Percentiles rank a stretch among this genome's conserved stretches.
phyloP scores from a whole-genome alignment of 805 yeast species.

The Isabelozyma gotoi region DNA sequence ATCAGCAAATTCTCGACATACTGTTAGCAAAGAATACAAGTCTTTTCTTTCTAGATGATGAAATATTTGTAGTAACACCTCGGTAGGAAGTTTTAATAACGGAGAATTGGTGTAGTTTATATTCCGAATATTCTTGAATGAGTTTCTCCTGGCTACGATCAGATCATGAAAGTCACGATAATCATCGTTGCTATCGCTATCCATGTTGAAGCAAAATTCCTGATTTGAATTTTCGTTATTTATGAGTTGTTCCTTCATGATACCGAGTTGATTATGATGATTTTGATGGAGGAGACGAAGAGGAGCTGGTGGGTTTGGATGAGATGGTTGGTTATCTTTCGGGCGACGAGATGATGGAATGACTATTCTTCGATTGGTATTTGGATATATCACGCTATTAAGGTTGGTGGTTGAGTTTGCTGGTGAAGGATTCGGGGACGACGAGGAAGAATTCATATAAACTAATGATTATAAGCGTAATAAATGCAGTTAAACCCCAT shows the following conservation, averaged over 20 bases:
- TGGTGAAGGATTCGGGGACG: not conserved
- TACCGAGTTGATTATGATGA: not conserved
- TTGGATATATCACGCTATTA: not conserved
- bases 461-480: not conserved
- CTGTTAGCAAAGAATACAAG: constrained; percentile 60
- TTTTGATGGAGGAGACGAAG: not conserved
- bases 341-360: not conserved
- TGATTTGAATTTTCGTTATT: not conserved
- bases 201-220: constrained; percentile 1
- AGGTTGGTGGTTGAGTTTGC: not conserved
- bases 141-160: not conserved
- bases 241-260: not conserved
- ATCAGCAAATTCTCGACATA: constrained; percentile 79
- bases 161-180: constrained; percentile 1
- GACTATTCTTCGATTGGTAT: not conserved
- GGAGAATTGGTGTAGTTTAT: constrained; percentile 30
- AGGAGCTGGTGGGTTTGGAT: not conserved
- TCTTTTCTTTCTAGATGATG: constrained; percentile 65
- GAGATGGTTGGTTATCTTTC: not conserved
- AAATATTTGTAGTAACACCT: constrained; percentile 63
- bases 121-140: not conserved
- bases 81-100: constrained; percentile 53
- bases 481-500: no score
- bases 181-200: not conserved
- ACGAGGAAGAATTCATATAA: not conserved